Base-by-base conservation (phyloP, 164 flowering plant genomes). In the Umbellularia californica region DNA sequence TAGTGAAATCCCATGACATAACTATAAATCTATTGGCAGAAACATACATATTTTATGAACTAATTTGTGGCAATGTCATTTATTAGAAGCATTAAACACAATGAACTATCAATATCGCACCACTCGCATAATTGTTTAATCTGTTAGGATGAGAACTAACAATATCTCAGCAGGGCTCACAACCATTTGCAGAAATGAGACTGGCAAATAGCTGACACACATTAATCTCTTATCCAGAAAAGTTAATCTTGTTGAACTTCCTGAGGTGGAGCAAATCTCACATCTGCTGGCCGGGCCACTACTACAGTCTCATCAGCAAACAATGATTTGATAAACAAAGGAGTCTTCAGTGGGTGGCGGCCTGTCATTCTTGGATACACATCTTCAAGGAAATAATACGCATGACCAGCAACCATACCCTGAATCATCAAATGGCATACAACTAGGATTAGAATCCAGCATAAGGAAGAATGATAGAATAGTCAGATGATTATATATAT, bases 361-460 rank as follows among this genome's bases (percentile, higher is more conserved):
- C 97, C 92, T 6, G 97, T 90, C 97, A 96, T 89, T 72, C 83
- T 68, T 19, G 99, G 99, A 71, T 96, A 96, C 20, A 96, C 97
- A 71, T 92, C 97, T 82, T 91, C 98, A 23, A 96, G 92, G 75
- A 96, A 96, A 71, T 88, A 96, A 82, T 96, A 96, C 6, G 93
- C 97, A 84, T 94, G 99, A 55, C 99, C 99, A 4, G 99, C 99
- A 62, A 92, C 86, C 97, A 96, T 92, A 75, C 99, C 99, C 99
- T 96, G 90, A 27, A 55, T 20, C 60, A 55, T 55, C 5, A 41
- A 41, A 41, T 41, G 47, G 47, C 9, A 41, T 41, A 41, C 47
- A 0, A 1, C 35, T 41, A 41, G 47, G 11, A 41, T 41, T 41
- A 41, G 47, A 41, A 5, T 41, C 47, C 47, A 41, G 47, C 10